Conservation (phyloP, 2,329 filamentous ascomycete species). For the Daldinia sp. region DNA sequence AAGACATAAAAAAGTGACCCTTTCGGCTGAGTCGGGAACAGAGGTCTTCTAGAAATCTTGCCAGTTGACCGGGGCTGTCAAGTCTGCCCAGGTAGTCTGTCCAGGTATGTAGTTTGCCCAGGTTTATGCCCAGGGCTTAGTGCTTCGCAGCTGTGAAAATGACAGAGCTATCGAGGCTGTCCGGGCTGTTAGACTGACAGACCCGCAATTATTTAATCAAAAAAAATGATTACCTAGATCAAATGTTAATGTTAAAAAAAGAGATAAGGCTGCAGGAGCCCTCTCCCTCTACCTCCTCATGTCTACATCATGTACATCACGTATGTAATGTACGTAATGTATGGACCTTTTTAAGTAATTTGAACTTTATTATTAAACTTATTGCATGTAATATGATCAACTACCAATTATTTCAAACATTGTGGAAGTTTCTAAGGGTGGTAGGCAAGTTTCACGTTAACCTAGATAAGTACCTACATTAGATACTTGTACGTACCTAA, state of each 20-base stretch:
- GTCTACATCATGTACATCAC: background rate
- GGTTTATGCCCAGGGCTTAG: no score
- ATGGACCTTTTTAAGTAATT: no score
- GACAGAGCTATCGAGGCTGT: background rate
- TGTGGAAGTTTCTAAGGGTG: background rate
- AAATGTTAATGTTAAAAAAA: background rate
- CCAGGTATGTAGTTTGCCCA: no score
- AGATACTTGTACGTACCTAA: no score
- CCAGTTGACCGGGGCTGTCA: constrained; percentile 16
- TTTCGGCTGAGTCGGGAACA: constrained; percentile 35
- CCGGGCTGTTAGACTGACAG: constrained; percentile 3
- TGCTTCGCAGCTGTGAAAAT: background rate
- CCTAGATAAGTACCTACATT: no score
- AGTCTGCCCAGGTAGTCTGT: background rate
- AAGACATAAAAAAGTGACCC: background rate
- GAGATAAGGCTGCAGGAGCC: constrained; percentile 31
- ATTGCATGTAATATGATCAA: no score
- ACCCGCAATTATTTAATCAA: constrained; percentile 16
- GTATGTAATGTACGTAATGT: no score
- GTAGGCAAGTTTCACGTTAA: background rate
- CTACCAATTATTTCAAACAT: background rate
- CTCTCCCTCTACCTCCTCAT: background rate
- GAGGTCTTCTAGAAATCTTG: constrained; percentile 24
- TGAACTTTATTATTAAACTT: no score
- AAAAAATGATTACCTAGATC: background rate